Evolutionary conservation across 2,329 filamentous ascomycete species (phyloP), one percentile per base, ranked within the genome.

Genomic region (Xylogone sp.): DNA sequence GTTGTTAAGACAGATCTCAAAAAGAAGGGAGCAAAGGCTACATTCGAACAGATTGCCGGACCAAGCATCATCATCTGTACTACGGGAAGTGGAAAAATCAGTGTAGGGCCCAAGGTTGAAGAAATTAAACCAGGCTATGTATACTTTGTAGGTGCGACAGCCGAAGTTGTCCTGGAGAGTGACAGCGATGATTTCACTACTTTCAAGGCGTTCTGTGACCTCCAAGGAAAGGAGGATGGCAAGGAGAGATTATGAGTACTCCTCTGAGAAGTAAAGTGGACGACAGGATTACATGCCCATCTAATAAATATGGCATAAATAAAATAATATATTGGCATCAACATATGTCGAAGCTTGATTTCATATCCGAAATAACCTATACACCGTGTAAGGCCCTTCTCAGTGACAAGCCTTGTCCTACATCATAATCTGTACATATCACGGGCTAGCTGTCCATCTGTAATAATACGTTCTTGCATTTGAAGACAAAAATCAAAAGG

Each of bases 1-100:
- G 93, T 99, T 16, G 83, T 97, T 45, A 86, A 90, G 63, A 87
- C 88, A 0, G 81, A 87, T 10, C 75, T 99, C 31, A 87, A 86
- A 59, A 77, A 76, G 18, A 69, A 77, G 0, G 87, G 84, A 2
- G 83, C 89, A 24, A 96, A 96, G 71, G 90, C 84, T 0, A 96
- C 89, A 0, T 96, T 99, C 62, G 92, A 96, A 56, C 79, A 84
- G 0, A 82, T 99, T 46, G 83, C 87, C 6, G 94, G 94, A 0
- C 94, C 94, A 0, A 96, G 91, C 68, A 91, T 99, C 61, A 70
- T 97, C 58, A 94, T 99, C 55, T 96, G 91, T 72, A 97, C 93
- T 0, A 76, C 78, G 43, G 94, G 94, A 12, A 79, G 79, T 57
- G 94, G 94, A 19, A 90, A 78, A 61, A 93, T 99, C 56, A 86